Base-by-base conservation (phyloP, 2,329 filamentous ascomycete genomes). In the Epicoccum nigrum region DNA sequence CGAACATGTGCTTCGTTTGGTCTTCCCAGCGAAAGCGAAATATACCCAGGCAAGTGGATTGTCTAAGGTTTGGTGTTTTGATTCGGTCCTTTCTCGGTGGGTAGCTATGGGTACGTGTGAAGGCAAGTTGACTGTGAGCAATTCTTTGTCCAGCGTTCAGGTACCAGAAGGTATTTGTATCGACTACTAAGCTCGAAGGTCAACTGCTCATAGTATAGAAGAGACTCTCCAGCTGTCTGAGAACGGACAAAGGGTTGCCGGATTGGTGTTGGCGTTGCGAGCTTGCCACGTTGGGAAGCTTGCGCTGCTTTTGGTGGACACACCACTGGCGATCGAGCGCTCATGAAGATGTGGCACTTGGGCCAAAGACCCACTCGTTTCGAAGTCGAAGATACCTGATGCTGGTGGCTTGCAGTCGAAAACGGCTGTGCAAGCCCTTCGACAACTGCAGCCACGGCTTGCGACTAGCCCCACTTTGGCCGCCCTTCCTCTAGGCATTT, bases 231-330 rank as follows among this genome's bases (percentile, higher is more conserved):
- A 54, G 57, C 59, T 58, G 65, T 58, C 70, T 72, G 66, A 72
- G 68, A 64, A 69, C 69, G 70, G 71, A 74, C 71, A 74, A 74
- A 72, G 70, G 68, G 61, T 58, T 56, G 59, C 69, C 68, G 70
- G 67, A 72, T 72, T 58, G 64, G 70, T 71, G 56, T 60, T 64
- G 60, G 63, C 55, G 61, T 66, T 58, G 56, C 55, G 57, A 63
- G 56, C 60, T 67, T 68, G 60, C 68, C 65, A 65, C 66, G 59
- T 65, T 54, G 47, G 62, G 63, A 59, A 63, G 42, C 51, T 52
- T 51, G 47, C 57, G 66, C 69, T 71, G 70, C 59, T 73, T 74
- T 70, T 68, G 66, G 59, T 44, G 52, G 28, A 55, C 54, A 45
- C 55, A 43, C 51, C 49, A 51, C 54, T 53, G 56, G 46, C 54